Evolutionary conservation across 2,329 filamentous ascomycete genomes (phyloP).

Genomic region (Cryphonectria parasitica): DNA sequence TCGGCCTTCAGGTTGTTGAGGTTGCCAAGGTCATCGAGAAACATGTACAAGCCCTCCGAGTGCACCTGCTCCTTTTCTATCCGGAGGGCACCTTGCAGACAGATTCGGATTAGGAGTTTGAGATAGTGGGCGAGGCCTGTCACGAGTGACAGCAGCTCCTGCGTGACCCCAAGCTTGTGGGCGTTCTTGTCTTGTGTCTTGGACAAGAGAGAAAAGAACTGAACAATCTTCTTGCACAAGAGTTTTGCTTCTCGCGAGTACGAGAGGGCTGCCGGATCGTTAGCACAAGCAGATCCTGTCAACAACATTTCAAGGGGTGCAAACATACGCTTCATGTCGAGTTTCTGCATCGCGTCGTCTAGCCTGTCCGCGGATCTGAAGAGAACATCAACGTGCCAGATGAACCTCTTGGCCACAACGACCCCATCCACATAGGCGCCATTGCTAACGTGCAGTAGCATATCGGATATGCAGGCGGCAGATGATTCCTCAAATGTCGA

Average conservation of each 20-base stretch:
- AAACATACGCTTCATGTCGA: slow-evolving; percentile 74
- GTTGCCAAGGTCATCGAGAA: slow-evolving; percentile 81
- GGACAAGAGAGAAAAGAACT: slow-evolving; percentile 93
- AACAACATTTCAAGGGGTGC: not conserved
- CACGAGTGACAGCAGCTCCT: slow-evolving; percentile 95
- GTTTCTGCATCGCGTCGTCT: slow-evolving; percentile 69
- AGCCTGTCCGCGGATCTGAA: slow-evolving; percentile 88
- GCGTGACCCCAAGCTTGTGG: slow-evolving; percentile 90
- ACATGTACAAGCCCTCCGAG: slow-evolving; percentile 76
- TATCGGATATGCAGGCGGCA: slow-evolving; percentile 97
- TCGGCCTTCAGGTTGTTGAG: slow-evolving; percentile 78
- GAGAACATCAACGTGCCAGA: slow-evolving; percentile 90
- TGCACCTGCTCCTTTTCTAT: slow-evolving; percentile 82
- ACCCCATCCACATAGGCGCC: slow-evolving; percentile 95
- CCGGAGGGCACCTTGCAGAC: slow-evolving; percentile 88
- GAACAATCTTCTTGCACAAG: slow-evolving; percentile 99
- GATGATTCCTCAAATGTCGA: slow-evolving; percentile 98
- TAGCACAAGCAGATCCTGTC: slow-evolving; percentile 31
- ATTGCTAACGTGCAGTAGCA: slow-evolving; percentile 98
- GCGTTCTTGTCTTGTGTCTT: slow-evolving; percentile 93
- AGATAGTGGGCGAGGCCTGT: slow-evolving; percentile 96
- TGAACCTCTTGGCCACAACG: slow-evolving; percentile 92
- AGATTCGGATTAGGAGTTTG: slow-evolving; percentile 95
- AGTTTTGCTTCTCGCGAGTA: slow-evolving; percentile 97
- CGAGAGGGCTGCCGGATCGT: slow-evolving; percentile 67